Conservation (phyloP, 257 asterid species). For the Handroanthus guayacan region DNA sequence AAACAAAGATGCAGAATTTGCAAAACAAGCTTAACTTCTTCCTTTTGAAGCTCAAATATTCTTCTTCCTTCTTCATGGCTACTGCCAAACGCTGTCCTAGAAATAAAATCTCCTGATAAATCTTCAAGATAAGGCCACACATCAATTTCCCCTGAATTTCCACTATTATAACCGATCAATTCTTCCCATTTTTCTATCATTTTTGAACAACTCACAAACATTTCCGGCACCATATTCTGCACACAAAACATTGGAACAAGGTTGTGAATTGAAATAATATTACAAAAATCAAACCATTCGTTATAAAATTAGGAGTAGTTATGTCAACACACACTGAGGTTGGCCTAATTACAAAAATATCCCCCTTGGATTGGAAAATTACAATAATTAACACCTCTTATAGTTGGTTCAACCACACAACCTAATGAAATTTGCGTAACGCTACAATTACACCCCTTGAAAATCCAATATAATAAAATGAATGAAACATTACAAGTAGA, state of each 20-base stretch:
- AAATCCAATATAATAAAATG: too few species aligned
- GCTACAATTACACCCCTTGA: too few species aligned
- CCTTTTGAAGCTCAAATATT: slow-evolving; percentile 40
- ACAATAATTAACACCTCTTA: too few species aligned
- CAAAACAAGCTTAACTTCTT: slow-evolving; percentile 28
- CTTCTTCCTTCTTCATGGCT: slow-evolving; percentile 39
- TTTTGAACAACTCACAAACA: slow-evolving; percentile 35
- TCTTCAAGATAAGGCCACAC: slow-evolving; percentile 38
- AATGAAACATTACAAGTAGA: too few species aligned
- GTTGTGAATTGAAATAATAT: too few species aligned
- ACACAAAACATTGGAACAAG: not conserved
- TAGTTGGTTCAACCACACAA: too few species aligned
- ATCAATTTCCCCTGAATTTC: slow-evolving; percentile 34
- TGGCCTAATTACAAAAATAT: too few species aligned
- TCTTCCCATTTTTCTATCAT: slow-evolving; percentile 45
- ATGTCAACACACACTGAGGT: too few species aligned
- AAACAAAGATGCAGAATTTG: slow-evolving; percentile 1
- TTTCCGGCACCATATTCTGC: slow-evolving; percentile 35
- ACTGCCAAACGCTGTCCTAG: slow-evolving; percentile 42
- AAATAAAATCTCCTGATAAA: slow-evolving; percentile 40
- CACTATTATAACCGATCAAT: not conserved
- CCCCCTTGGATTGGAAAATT: too few species aligned
- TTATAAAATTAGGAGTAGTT: too few species aligned
- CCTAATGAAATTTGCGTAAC: too few species aligned
- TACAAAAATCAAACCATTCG: too few species aligned